phyloP scores from a whole-genome alignment of 441 rosid genomes.

The Erodium moschatum region DNA sequence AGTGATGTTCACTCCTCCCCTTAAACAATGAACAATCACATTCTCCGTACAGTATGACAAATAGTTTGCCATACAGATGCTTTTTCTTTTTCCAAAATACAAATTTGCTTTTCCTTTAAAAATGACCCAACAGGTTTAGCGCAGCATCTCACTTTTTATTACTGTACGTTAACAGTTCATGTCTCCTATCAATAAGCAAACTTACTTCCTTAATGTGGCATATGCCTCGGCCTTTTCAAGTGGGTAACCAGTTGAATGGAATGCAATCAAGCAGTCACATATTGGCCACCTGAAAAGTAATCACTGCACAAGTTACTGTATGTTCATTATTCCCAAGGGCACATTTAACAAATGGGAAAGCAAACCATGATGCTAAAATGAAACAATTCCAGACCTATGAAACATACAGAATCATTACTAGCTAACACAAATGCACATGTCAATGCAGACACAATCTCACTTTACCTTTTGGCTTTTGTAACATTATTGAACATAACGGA shows the following conservation, averaged over 20 bases:
- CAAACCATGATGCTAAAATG: background rate
- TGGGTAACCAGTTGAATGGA: conserved; percentile 88
- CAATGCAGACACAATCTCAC: background rate
- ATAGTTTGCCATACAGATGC: background rate
- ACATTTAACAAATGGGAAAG: background rate
- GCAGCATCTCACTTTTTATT: background rate
- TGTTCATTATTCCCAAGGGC: background rate
- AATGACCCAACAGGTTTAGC: background rate
- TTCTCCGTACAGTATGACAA: background rate
- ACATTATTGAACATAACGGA: background rate
- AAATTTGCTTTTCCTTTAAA: background rate
- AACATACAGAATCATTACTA: background rate
- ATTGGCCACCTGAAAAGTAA: conserved; percentile 77
- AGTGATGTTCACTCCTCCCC: background rate
- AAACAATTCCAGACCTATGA: background rate
- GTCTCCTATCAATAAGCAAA: conserved; percentile 5
- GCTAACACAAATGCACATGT: background rate
- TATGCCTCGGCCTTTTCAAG: conserved; percentile 91
- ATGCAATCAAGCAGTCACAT: conserved; percentile 96
- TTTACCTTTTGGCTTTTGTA: background rate
- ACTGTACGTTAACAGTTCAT: background rate
- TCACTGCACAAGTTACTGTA: conserved; percentile 15
- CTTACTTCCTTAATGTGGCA: conserved; percentile 88
- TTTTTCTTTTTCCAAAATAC: too few relatives aligned
- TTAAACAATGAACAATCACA: background rate